Conservation (phyloP, 495 filamentous ascomycete species). For the Hapsidospora chrysogenum region DNA sequence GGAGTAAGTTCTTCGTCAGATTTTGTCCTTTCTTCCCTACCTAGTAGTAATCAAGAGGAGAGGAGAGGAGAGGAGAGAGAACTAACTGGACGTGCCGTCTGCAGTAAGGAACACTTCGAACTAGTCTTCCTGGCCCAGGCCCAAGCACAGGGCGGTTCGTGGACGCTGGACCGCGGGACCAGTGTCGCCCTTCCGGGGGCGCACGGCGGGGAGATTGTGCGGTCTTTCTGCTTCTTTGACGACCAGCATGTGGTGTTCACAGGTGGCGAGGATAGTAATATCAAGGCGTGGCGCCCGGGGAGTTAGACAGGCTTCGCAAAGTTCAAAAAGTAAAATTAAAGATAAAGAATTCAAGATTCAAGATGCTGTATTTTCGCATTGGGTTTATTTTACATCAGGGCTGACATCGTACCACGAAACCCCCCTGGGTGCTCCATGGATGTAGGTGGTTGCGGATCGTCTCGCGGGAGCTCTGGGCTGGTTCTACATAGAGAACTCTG, state of each 20-base stretch:
- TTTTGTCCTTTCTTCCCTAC: too few species aligned
- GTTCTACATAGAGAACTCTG: too few species aligned
- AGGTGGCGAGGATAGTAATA: conserved; percentile 60
- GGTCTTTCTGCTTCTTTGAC: conserved; percentile 60
- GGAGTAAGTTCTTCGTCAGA: conserved; percentile 26
- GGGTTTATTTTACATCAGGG: too few species aligned
- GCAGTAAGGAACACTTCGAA: conserved; percentile 49
- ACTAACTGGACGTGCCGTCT: too few species aligned
- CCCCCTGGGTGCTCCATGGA: too few species aligned
- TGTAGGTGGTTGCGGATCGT: too few species aligned
- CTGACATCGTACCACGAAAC: too few species aligned
- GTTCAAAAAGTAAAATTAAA: too few species aligned
- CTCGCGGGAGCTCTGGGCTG: too few species aligned
- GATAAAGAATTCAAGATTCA: background rate
- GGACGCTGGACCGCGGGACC: conserved; percentile 42
- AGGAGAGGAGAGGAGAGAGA: too few species aligned
- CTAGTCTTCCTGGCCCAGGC: conserved; percentile 44
- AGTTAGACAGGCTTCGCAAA: background rate
- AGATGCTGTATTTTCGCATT: too few species aligned
- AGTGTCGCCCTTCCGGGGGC: conserved; percentile 53
- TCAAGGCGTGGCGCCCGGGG: conserved; percentile 43
- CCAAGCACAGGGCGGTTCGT: conserved; percentile 26
- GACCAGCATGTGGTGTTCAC: conserved; percentile 58
- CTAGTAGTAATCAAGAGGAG: too few species aligned
- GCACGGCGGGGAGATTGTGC: conserved; percentile 71